Percentiles rank a stretch among this genome's conserved stretches.
Evolutionary conservation across 2,329 filamentous ascomycete genomes (phyloP).

Genomic region (Keithomyces neogunnii): DNA sequence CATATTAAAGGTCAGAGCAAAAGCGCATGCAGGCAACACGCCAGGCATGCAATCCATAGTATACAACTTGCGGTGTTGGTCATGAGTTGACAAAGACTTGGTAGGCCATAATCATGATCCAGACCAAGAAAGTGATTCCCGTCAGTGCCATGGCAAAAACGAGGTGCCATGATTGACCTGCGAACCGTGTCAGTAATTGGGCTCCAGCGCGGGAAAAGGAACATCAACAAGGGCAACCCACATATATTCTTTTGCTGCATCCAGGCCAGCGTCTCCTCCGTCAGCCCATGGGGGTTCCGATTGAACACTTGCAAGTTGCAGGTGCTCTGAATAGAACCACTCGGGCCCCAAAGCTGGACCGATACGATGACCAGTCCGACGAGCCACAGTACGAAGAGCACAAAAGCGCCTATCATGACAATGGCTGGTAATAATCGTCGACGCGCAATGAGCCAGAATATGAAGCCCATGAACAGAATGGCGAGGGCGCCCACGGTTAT

Average conservation of each 20-base stretch:
- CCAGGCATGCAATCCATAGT: not conserved
- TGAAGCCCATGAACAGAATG: constrained; percentile 56
- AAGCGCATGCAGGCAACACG: not conserved
- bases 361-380: constrained; percentile 54
- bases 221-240: constrained; percentile 25
- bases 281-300: constrained; percentile 40
- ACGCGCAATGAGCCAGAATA: constrained; percentile 55
- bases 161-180: constrained; percentile 55
- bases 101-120: constrained; percentile 61
- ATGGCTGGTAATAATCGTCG: constrained; percentile 53
- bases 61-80: not conserved
- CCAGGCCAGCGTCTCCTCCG: constrained; percentile 50
- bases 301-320: constrained; percentile 52
- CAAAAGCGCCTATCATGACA: constrained; percentile 56
- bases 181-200: constrained; percentile 9
- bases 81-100: constrained; percentile 48
- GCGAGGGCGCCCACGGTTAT: constrained; percentile 51
- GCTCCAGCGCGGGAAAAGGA: too few species aligned
- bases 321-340: constrained; percentile 48
- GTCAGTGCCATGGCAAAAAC: constrained; percentile 56
- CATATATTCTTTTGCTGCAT: constrained; percentile 56
- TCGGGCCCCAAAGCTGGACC: constrained; percentile 55
- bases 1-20: not conserved
- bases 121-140: constrained; percentile 52
- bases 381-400: constrained; percentile 60